Conservation (phyloP, 2,329 filamentous ascomycete species). For the Diaporthe eres region DNA sequence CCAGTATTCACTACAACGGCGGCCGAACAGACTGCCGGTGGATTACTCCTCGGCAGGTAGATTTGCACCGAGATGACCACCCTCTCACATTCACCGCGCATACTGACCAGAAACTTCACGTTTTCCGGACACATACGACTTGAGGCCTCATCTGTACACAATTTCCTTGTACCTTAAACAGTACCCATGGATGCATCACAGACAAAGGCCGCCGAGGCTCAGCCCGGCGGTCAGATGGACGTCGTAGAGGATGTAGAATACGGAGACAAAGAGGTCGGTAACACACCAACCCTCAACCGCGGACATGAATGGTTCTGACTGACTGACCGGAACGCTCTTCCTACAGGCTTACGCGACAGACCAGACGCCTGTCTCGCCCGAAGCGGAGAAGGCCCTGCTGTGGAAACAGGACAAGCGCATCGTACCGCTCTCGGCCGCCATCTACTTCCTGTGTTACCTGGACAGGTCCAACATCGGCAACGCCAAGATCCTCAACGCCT, state of each 20-base stretch:
- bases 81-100: neutral
- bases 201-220: conserved; percentile 17
- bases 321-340: no score
- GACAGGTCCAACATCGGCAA: conserved; percentile 74
- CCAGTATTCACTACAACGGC: conserved; percentile 1
- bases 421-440: conserved; percentile 65
- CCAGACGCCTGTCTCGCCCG: conserved; percentile 13
- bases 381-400: conserved; percentile 36
- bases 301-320: neutral
- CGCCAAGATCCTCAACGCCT: conserved; percentile 73
- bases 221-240: conserved; percentile 7
- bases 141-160: neutral
- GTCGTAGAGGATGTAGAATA: conserved; percentile 35
- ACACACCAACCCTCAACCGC: neutral
- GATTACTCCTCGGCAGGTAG: conserved; percentile 6
- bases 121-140: neutral
- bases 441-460: conserved; percentile 71
- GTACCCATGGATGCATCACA: neutral
- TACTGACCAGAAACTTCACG: neutral
- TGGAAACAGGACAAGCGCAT: conserved; percentile 66
- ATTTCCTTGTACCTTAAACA: neutral
- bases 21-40: conserved; percentile 7
- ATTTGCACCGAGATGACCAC: neutral
- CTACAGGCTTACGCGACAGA: conserved; percentile 1
- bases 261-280: conserved; percentile 34